Conservation (phyloP, 805 yeast genomes). For the Saccharomycopsis javanensis region DNA sequence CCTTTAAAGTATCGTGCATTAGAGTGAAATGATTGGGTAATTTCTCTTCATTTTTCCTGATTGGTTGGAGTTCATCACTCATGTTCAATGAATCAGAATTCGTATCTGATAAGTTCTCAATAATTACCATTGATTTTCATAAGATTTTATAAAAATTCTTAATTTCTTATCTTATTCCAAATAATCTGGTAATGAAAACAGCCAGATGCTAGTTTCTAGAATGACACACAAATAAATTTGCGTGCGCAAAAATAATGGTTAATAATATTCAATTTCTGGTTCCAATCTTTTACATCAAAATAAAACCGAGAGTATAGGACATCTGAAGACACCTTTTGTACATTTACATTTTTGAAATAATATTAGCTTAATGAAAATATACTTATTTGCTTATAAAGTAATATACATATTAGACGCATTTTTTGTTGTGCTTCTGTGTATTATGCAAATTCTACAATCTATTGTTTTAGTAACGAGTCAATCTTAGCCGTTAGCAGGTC, state of each 20-base stretch:
- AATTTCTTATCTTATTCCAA: too few species aligned
- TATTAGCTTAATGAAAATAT: too few species aligned
- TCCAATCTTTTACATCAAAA: neutral
- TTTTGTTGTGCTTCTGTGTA: neutral
- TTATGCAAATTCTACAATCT: constrained; percentile 1
- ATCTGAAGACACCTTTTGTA: too few species aligned
- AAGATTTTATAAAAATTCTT: neutral
- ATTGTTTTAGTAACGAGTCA: constrained; percentile 40
- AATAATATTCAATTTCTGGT: neutral
- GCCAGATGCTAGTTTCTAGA: too few species aligned
- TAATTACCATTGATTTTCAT: neutral
- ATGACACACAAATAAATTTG: neutral
- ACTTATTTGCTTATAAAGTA: too few species aligned
- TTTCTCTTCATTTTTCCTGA: neutral
- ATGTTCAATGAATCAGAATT: neutral
- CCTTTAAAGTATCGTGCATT: constrained; percentile 5
- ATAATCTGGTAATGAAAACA: too few species aligned
- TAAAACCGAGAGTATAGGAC: too few species aligned
- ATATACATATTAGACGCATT: too few species aligned
- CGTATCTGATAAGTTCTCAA: neutral
- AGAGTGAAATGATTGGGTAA: neutral
- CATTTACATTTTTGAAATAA: neutral
- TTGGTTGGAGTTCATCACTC: neutral
- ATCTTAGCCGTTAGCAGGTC: constrained; percentile 50
- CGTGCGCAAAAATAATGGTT: neutral